Evolutionary conservation across 225 moss, liverwort and hornwort genomes (phyloP).

Genomic region (Marchantia paleacea): DNA sequence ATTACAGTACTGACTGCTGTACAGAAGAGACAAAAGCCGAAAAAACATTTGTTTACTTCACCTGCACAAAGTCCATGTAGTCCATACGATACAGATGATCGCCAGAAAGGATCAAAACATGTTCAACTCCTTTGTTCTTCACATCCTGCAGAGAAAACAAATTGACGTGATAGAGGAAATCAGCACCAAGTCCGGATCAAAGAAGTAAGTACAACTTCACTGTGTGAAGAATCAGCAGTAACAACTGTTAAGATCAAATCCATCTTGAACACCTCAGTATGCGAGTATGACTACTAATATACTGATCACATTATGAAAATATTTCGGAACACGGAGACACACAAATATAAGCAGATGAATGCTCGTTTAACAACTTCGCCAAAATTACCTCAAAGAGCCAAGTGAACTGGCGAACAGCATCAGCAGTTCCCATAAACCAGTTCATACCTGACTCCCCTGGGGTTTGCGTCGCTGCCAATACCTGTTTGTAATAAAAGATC

Average conservation of each 20-base stretch:
- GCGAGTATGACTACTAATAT: too few species aligned
- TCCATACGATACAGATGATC: constrained; percentile 98
- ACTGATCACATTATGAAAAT: too few species aligned
- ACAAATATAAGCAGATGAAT: too few species aligned
- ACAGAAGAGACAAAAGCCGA: neutral
- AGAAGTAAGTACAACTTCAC: too few species aligned
- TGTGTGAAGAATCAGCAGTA: too few species aligned
- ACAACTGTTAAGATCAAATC: too few species aligned
- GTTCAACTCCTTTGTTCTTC: constrained; percentile 78
- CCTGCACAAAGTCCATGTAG: constrained; percentile 98
- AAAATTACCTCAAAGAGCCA: constrained; percentile 86
- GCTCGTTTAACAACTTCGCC: neutral
- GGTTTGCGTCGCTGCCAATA: constrained; percentile 88
- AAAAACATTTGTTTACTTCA: constrained; percentile 7
- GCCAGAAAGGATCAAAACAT: constrained; percentile 82
- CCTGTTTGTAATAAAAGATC: constrained; percentile 31
- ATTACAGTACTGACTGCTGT: too few species aligned
- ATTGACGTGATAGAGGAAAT: neutral
- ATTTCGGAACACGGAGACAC: too few species aligned
- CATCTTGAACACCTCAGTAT: too few species aligned
- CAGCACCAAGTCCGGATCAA: neutral
- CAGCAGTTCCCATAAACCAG: constrained; percentile 93
- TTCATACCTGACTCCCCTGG: constrained; percentile 71
- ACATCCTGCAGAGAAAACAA: constrained; percentile 53
- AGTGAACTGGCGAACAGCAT: constrained; percentile 87